Evolutionary conservation across 208 protist species (phyloP).

Genomic region (Crithidia sp.): DNA sequence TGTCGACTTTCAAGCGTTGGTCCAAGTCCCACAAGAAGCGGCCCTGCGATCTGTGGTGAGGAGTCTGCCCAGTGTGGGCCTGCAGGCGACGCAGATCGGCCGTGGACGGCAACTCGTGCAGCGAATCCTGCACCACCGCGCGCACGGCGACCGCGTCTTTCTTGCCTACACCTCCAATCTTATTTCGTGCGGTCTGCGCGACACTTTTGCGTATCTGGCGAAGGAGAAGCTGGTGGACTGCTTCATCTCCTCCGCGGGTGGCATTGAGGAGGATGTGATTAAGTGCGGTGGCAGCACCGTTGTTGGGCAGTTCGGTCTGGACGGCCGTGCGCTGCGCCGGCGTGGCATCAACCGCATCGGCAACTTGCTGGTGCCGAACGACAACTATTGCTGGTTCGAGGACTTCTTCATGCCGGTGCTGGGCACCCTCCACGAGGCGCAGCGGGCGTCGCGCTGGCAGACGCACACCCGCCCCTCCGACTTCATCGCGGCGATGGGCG

Average conservation of each 20-base stretch:
- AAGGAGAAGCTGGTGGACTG: constrained; percentile 96
- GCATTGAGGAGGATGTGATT: constrained; percentile 99
- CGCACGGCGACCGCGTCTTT: constrained; percentile 91
- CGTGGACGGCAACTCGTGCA: constrained; percentile 71
- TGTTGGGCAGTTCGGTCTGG: constrained; percentile 94
- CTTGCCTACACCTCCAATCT: constrained; percentile 99
- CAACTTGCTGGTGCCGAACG: constrained; percentile 99
- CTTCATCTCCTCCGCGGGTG: constrained; percentile 99
- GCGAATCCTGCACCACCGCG: constrained; percentile 53
- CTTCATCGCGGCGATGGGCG: constrained; percentile 97
- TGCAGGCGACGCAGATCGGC: constrained; percentile 85
- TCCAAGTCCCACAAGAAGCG: constrained; percentile 51
- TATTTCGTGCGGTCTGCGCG: constrained; percentile 98
- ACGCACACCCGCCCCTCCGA: constrained; percentile 93
- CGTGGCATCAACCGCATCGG: constrained; percentile 98
- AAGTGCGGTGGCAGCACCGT: constrained; percentile 98
- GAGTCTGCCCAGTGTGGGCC: constrained; percentile 47
- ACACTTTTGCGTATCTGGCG: constrained; percentile 97
- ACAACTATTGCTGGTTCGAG: constrained; percentile 99
- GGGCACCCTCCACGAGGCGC: constrained; percentile 89
- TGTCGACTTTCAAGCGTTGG: constrained; percentile 64
- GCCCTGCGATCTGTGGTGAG: constrained; percentile 55
- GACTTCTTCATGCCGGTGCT: constrained; percentile 99
- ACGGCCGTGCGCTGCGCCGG: constrained; percentile 89
- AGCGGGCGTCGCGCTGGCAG: constrained; percentile 76